A percentile compares a stretch with the other conserved stretches of the same genome.
These are phyloP conservation scores for Entomortierella parvispora DNA, from an alignment of 192 early-diverging fungal genomes.

Conservation along the genomic window DNA sequence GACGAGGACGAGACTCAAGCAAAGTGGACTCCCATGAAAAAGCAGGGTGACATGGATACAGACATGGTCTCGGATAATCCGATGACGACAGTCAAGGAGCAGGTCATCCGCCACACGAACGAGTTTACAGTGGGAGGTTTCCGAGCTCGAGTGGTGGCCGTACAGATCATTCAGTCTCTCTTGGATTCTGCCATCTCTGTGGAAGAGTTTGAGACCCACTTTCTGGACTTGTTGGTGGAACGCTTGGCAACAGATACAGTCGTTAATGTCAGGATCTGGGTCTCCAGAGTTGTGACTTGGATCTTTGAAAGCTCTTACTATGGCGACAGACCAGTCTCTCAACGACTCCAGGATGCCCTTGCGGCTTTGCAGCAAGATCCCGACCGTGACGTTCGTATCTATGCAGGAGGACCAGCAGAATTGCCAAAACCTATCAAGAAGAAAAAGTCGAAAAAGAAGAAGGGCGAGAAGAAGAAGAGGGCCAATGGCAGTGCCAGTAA, in stretches of 20 bases:
- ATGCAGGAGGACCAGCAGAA: conserved; percentile 41
- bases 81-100: conserved; percentile 35
- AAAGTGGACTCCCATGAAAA: background rate
- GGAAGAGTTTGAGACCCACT: conserved; percentile 77
- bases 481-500: conserved; percentile 1
- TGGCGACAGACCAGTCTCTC: conserved; percentile 7
- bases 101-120: conserved; percentile 32
- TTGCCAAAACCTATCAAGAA: conserved; percentile 48
- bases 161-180: conserved; percentile 76
- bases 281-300: conserved; percentile 62
- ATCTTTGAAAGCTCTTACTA: conserved; percentile 44
- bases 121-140: conserved; percentile 42
- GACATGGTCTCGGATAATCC: background rate
- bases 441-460: conserved; percentile 29
- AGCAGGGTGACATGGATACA: too few species aligned
- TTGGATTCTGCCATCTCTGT: conserved; percentile 67
- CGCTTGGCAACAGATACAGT: conserved; percentile 69
- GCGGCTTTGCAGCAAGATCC: conserved; percentile 25
- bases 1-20: background rate
- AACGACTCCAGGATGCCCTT: conserved; percentile 16
- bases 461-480: conserved; percentile 18
- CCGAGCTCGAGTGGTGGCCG: conserved; percentile 46
- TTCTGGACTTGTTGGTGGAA: conserved; percentile 65
- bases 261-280: conserved; percentile 80
- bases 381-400: conserved; percentile 47